Percentiles rank a stretch among this genome's conserved stretches.
These are phyloP conservation scores for Saccharomycopsis sp. DNA, from an alignment of 805 yeast species.

Conservation along the genomic window DNA sequence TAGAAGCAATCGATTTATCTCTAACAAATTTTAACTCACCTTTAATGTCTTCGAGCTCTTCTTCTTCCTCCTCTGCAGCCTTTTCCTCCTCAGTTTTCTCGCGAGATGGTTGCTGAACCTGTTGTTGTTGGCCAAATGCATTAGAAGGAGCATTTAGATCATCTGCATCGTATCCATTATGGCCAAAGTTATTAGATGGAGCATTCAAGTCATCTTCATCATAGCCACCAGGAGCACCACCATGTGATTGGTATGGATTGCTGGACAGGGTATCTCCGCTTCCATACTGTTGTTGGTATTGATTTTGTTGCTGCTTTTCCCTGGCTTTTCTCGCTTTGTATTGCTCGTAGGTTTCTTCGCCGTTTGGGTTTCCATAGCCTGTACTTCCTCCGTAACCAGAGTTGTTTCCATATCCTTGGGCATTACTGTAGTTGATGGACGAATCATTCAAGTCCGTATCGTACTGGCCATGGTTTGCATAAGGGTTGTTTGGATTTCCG, in stretches of 20 bases:
- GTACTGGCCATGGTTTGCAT: neutral
- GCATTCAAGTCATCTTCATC: slow-evolving; percentile 30
- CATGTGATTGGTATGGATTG: neutral
- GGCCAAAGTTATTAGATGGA: slow-evolving; percentile 7
- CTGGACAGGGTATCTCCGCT: neutral
- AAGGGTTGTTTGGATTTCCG: neutral
- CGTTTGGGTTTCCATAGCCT: neutral
- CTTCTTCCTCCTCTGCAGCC: slow-evolving; percentile 59
- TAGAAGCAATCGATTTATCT: slow-evolving; percentile 78
- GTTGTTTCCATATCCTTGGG: slow-evolving; percentile 1
- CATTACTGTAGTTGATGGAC: neutral
- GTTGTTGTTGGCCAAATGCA: slow-evolving; percentile 17
- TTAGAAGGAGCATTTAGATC: slow-evolving; percentile 28
- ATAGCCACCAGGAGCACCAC: neutral
- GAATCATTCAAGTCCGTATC: neutral
- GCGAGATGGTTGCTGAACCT: slow-evolving; percentile 23
- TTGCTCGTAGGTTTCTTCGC: slow-evolving; percentile 18
- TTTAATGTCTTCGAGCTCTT: slow-evolving; percentile 81
- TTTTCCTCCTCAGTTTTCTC: slow-evolving; percentile 31
- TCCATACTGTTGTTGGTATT: neutral
- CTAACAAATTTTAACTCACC: slow-evolving; percentile 77
- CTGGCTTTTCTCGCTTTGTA: slow-evolving; percentile 13
- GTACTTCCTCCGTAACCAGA: neutral
- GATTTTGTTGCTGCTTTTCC: slow-evolving; percentile 2
- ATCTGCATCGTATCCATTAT: slow-evolving; percentile 22